These are phyloP conservation scores for Arctium lappa DNA, from an alignment of 129 eudicot genomes.

Conservation along the genomic window DNA sequence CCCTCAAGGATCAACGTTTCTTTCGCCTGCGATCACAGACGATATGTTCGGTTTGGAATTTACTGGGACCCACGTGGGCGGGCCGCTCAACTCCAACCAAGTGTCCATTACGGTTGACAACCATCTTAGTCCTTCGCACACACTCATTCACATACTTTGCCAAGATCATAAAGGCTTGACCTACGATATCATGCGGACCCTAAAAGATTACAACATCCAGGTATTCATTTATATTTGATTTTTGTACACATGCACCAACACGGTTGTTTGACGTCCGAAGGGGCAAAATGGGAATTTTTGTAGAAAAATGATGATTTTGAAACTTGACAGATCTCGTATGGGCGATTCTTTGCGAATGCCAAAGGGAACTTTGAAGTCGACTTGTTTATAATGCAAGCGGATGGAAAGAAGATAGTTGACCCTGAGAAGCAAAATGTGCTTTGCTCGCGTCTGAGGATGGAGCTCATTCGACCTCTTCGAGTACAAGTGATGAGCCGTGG, in stretches of 20 bases:
- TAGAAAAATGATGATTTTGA: not conserved
- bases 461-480: conserved; percentile 42
- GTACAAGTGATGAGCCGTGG: conserved; percentile 48
- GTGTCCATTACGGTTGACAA: conserved; percentile 39
- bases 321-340: conserved; percentile 32
- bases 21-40: conserved; percentile 36
- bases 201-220: conserved; percentile 53
- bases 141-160: conserved; percentile 40
- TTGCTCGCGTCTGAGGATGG: conserved; percentile 43
- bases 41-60: conserved; percentile 32
- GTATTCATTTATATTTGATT: conserved; percentile 13
- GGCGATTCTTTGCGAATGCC: conserved; percentile 31
- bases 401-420: conserved; percentile 45
- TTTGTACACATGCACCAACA: not conserved
- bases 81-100: conserved; percentile 9
- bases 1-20: conserved; percentile 45
- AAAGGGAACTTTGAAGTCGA: conserved; percentile 37
- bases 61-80: conserved; percentile 13
- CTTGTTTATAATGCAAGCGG: conserved; percentile 42
- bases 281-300: not conserved
- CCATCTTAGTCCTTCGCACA: conserved; percentile 49
- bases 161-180: conserved; percentile 53
- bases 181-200: conserved; percentile 49
- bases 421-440: conserved; percentile 37
- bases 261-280: not conserved